These are phyloP conservation scores for Picochlorum sp. DNA, from an alignment of 139 green algal genomes.

Conservation along the genomic window DNA sequence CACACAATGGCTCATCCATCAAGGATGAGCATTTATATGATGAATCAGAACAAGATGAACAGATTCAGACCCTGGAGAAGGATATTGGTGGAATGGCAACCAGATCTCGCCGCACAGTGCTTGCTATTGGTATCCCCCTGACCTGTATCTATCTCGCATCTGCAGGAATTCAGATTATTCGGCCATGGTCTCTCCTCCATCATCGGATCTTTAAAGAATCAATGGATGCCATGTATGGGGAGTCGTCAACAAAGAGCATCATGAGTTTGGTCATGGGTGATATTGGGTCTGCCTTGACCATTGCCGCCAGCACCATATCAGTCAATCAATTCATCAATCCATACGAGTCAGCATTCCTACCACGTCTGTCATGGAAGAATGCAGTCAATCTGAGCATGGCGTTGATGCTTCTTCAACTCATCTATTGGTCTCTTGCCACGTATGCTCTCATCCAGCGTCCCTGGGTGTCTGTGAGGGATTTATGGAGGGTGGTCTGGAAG, in stretches of 20 bases:
- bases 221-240: background rate
- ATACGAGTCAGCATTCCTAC: too few species aligned
- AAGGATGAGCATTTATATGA: background rate
- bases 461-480: background rate
- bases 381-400: too few species aligned
- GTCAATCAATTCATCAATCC: too few species aligned
- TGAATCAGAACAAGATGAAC: background rate
- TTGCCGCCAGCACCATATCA: too few species aligned
- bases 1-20: too few species aligned
- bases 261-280: background rate
- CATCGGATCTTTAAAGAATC: background rate
- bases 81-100: background rate
- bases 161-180: background rate
- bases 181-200: background rate
- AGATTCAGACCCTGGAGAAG: background rate
- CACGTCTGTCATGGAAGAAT: too few species aligned
- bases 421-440: slow-evolving; percentile 9
- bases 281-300: background rate
- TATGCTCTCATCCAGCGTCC: background rate
- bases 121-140: background rate
- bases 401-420: background rate
- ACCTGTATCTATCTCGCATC: background rate
- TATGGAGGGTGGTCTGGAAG: slow-evolving; percentile 19
- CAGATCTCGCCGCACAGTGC: background rate
- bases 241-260: background rate